These are phyloP conservation scores for Lactarius hengduanensis DNA, from an alignment of 768 basidiomycete species.

Conservation along the genomic window DNA sequence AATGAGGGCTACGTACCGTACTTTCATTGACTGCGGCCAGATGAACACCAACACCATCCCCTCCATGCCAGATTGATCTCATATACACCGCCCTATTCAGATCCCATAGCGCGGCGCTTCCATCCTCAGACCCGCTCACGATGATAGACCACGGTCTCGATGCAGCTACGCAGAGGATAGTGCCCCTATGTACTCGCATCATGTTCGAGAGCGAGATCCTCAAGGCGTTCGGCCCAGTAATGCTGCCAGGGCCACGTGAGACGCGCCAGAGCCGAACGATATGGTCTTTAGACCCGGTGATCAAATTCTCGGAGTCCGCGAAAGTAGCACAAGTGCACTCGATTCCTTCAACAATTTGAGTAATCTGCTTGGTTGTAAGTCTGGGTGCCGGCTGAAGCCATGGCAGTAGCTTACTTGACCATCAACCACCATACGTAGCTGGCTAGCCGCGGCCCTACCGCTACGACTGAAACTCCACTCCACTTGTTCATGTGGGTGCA, in stretches of 20 bases:
- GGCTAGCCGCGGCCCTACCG: constrained; percentile 41
- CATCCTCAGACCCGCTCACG: constrained; percentile 83
- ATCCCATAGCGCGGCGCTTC: constrained; percentile 88
- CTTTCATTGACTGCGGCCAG: constrained; percentile 82
- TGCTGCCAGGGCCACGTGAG: constrained; percentile 37
- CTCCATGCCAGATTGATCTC: constrained; percentile 72
- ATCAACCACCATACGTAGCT: constrained; percentile 63
- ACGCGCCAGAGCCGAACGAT: constrained; percentile 84
- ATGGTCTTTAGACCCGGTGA: constrained; percentile 79
- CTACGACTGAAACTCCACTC: constrained; percentile 56
- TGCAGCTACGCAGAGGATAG: constrained; percentile 65
- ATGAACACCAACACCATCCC: constrained; percentile 47
- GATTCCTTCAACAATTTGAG: constrained; percentile 75
- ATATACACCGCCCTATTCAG: constrained; percentile 81
- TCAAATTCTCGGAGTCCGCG: constrained; percentile 67
- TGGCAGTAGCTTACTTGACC: constrained; percentile 46
- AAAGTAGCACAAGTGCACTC: constrained; percentile 74
- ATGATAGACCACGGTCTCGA: constrained; percentile 81
- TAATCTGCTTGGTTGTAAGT: constrained; percentile 45
- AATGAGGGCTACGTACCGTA: constrained; percentile 53
- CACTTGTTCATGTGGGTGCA: constrained; percentile 63
- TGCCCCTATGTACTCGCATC: constrained; percentile 75
- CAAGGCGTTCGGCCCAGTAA: constrained; percentile 29
- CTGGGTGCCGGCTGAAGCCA: constrained; percentile 8
- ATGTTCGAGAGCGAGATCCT: constrained; percentile 56